Evolutionary conservation across 2,329 filamentous ascomycete genomes (phyloP).

Genomic region (Microcyclospora tardicrescens): DNA sequence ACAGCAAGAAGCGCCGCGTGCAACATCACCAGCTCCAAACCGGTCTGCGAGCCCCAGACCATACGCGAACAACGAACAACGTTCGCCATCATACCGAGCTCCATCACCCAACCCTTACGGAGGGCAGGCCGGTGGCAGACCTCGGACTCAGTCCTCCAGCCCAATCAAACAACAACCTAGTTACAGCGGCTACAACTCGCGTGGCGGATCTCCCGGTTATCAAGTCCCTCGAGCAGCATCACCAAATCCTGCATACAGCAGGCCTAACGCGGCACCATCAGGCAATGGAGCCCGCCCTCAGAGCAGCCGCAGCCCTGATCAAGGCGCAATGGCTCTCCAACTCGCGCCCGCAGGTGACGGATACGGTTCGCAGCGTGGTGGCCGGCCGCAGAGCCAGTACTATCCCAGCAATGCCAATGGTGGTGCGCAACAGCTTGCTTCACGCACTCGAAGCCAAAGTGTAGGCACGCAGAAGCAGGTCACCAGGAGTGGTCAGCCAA

Average conservation of each 20-base stretch:
- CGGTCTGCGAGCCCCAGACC: conserved; percentile 47
- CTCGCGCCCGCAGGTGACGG: conserved; percentile 28
- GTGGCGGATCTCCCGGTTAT: conserved; percentile 27
- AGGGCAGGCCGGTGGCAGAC: conserved; percentile 18
- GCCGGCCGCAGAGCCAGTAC: conserved; percentile 32
- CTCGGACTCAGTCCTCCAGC: conserved; percentile 28
- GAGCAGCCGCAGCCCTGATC: conserved; percentile 29
- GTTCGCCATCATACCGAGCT: conserved; percentile 28
- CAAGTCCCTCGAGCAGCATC: conserved; percentile 26
- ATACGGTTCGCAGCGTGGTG: conserved; percentile 28
- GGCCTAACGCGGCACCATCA: conserved; percentile 22
- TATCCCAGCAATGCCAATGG: conserved; percentile 25
- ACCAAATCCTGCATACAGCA: conserved; percentile 25
- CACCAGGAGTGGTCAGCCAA: conserved; percentile 72
- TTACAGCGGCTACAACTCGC: conserved; percentile 23
- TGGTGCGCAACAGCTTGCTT: conserved; percentile 25
- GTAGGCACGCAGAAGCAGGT: conserved; percentile 75
- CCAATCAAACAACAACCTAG: conserved; percentile 28
- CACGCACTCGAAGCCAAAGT: conserved; percentile 60
- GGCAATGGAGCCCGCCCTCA: conserved; percentile 23
- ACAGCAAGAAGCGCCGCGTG: conserved; percentile 17
- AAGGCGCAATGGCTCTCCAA: conserved; percentile 32
- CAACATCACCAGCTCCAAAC: conserved; percentile 35
- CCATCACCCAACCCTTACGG: conserved; percentile 54
- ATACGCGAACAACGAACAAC: conserved; percentile 29